Evolutionary conservation across 305 asterid species (phyloP).

Genomic region (Salvia sclarea): DNA sequence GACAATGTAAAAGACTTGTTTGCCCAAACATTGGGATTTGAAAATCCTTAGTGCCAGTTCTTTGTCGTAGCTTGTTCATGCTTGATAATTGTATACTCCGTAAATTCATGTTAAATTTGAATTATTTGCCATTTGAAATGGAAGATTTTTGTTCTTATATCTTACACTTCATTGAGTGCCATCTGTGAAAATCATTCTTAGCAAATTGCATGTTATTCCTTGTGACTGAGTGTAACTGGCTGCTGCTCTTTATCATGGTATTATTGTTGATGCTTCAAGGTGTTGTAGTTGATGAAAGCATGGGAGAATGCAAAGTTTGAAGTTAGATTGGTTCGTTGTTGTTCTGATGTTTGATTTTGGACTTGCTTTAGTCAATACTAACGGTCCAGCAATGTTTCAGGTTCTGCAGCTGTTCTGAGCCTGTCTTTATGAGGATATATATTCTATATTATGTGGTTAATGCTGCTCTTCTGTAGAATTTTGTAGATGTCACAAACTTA

Average conservation of each 20-base stretch:
- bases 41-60: not conserved
- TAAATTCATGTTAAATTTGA: slow-evolving; percentile 12
- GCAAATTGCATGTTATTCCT: not conserved
- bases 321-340: not conserved
- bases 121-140: not conserved
- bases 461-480: not conserved
- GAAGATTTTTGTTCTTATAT: not conserved
- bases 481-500: slow-evolving; percentile 1
- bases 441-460: not conserved
- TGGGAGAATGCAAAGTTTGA: not conserved
- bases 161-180: not conserved
- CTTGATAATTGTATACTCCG: slow-evolving; percentile 5
- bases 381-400: not conserved
- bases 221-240: not conserved
- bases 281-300: slow-evolving; percentile 4
- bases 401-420: not conserved
- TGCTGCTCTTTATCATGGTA: slow-evolving; percentile 8
- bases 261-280: not conserved
- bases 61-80: slow-evolving; percentile 9
- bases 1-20: slow-evolving; percentile 22
- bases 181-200: too few species aligned
- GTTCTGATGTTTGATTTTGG: not conserved
- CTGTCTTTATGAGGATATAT: not conserved
- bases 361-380: slow-evolving; percentile 2
- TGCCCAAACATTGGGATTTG: slow-evolving; percentile 7